phyloP scores from a whole-genome alignment of 129 eudicot species.

The Pulicaria dysenterica region DNA sequence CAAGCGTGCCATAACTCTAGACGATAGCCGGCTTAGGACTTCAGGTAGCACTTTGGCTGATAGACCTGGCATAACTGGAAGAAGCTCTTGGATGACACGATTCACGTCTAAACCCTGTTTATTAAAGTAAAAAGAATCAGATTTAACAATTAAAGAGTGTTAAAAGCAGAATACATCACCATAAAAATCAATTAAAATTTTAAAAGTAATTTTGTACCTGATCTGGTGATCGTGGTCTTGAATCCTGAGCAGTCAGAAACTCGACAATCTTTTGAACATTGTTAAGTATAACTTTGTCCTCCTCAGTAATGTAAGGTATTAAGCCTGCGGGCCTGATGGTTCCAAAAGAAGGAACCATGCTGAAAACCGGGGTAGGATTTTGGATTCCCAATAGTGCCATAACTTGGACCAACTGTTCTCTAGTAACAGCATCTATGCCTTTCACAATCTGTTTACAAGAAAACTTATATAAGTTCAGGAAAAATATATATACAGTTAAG shows the following conservation, averaged over 20 bases:
- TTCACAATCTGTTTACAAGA: conserved; percentile 74
- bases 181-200: not conserved
- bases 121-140: not conserved
- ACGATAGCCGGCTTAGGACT: conserved; percentile 68
- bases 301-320: conserved; percentile 80
- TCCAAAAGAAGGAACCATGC: conserved; percentile 86
- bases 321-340: conserved; percentile 69
- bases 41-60: conserved; percentile 84
- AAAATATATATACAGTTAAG: not conserved
- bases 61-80: conserved; percentile 82
- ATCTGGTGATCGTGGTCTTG: conserved; percentile 53
- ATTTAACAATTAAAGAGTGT: too few relatives aligned
- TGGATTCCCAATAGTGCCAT: conserved; percentile 68
- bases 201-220: too few relatives aligned
- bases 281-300: conserved; percentile 84
- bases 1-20: conserved; percentile 77
- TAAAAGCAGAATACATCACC: not conserved
- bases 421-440: conserved; percentile 91
- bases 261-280: conserved; percentile 75
- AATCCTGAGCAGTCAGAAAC: conserved; percentile 76
- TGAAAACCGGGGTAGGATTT: conserved; percentile 66
- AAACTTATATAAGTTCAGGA: conserved; percentile 2
- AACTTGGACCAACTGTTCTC: conserved; percentile 89
- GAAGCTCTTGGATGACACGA: conserved; percentile 67
- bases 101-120: conserved; percentile 63